phyloP scores from a whole-genome alignment of 345 rosid genomes.

The Brassica incana region DNA sequence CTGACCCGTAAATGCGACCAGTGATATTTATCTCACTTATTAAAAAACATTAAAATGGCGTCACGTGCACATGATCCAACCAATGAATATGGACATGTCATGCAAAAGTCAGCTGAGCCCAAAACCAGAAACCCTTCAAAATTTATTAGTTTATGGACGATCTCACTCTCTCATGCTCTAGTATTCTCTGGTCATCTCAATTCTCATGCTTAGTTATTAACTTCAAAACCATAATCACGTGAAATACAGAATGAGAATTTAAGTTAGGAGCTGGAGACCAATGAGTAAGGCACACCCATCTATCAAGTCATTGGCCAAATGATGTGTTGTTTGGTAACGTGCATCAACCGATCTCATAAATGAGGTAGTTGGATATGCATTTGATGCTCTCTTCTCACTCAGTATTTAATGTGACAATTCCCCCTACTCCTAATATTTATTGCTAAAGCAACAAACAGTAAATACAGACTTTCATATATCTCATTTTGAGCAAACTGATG shows the following conservation, averaged over 20 bases:
- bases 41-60: not conserved
- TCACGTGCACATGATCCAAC: conserved; percentile 47
- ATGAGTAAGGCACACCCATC: conserved; percentile 35
- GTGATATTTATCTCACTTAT: not conserved
- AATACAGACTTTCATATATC: conserved; percentile 16
- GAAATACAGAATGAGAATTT: conserved; percentile 27
- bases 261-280: conserved; percentile 29
- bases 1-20: conserved; percentile 24
- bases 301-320: conserved; percentile 36
- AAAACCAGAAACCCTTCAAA: conserved; percentile 22
- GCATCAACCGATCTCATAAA: conserved; percentile 39
- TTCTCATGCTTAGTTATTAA: conserved; percentile 23
- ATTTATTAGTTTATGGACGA: conserved; percentile 17
- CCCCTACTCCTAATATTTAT: conserved; percentile 32
- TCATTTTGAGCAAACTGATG: conserved; percentile 27
- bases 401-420: conserved; percentile 40
- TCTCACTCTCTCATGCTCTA: conserved; percentile 20
- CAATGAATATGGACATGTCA: conserved; percentile 33
- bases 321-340: conserved; percentile 38
- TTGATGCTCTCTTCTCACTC: conserved; percentile 19
- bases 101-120: conserved; percentile 35
- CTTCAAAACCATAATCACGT: conserved; percentile 28
- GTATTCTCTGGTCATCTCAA: not conserved
- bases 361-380: conserved; percentile 41
- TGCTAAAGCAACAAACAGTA: conserved; percentile 24